Base-by-base conservation (phyloP, 2,329 filamentous ascomycete species). In the Claviceps citrina region DNA sequence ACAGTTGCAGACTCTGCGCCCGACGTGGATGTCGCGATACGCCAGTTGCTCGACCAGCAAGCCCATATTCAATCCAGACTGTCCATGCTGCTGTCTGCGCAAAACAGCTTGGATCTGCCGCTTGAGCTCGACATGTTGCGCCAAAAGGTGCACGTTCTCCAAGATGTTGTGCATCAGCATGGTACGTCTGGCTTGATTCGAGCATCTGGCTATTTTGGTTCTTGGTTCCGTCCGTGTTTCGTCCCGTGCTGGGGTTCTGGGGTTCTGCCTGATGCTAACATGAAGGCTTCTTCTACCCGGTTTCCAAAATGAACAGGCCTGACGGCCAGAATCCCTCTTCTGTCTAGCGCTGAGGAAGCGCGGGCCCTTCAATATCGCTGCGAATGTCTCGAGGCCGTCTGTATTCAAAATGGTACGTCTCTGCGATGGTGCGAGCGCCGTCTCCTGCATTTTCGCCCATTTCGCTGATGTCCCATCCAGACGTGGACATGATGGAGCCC, bases 281-380 rank as follows among this genome's bases (percentile, higher is more conserved):
- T 15, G 20, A 22, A 26, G 16, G 20, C 25, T 24, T 32, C 31
- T 27, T 3, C 8, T 40, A 1, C 7, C 34, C 19, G 20, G 2
- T 24, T 37, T 18, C 16, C 12, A 13, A n/a, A 31, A 8, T 31
- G 25, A 40, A 31, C 46, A 58, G 54, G 53, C 45, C 49, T 53
- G 40, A 31, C 48, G 19, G 51, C 54, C 36, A 51, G 46, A 44
- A 51, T 67, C 36, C 64, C 66, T 19, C 57, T 63, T 45, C 54
- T 73, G 40, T 75, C 69, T 39, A 68, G 73, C 46, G 61, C 66
- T 19, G 71, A 76, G 54, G 72, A 76, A 53, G 71, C 71, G 20
- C 63, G 71, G 41, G 61, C 64, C 28, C 56, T 75, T 39, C 71
- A 76, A 52, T 71, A 75, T 49, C 67, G 66, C 47, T 74, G 71